Evolutionary conservation across 2,329 filamentous ascomycete genomes (phyloP).

Genomic region (Alternaria metachromatica): DNA sequence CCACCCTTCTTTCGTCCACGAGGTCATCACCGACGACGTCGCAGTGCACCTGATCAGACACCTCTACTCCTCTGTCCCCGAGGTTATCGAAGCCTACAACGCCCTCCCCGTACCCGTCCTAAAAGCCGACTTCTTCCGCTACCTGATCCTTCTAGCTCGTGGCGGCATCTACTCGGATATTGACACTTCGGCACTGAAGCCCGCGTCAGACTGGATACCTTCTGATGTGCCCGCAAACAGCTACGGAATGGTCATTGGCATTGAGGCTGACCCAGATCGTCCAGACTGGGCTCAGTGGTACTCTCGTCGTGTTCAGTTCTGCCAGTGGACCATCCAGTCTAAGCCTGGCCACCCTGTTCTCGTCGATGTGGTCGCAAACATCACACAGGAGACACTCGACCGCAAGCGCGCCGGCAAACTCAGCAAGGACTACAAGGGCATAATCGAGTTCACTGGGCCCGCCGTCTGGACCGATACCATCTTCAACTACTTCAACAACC

Average conservation of each 20-base stretch:
- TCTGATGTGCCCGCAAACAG: slow-evolving; percentile 74
- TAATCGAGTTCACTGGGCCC: slow-evolving; percentile 94
- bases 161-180: slow-evolving; percentile 83
- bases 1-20: slow-evolving; percentile 92
- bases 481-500: slow-evolving; percentile 93
- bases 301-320: slow-evolving; percentile 94
- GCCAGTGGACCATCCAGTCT: slow-evolving; percentile 97
- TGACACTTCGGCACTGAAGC: slow-evolving; percentile 84
- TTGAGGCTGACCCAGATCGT: slow-evolving; percentile 94
- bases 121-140: slow-evolving; percentile 72
- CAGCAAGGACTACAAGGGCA: slow-evolving; percentile 70
- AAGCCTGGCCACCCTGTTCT: slow-evolving; percentile 95
- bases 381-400: slow-evolving; percentile 80
- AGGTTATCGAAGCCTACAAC: slow-evolving; percentile 58
- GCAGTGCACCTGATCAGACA: slow-evolving; percentile 82
- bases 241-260: slow-evolving; percentile 88
- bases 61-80: slow-evolving; percentile 75
- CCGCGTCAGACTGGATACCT: slow-evolving; percentile 88
- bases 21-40: slow-evolving; percentile 92
- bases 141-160: slow-evolving; percentile 74
- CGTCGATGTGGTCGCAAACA: slow-evolving; percentile 82
- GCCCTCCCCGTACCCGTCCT: slow-evolving; percentile 59
- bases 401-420: slow-evolving; percentile 74
- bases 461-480: slow-evolving; percentile 93
- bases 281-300: slow-evolving; percentile 96